These are phyloP conservation scores for Ustilago xerochloae DNA, from an alignment of 1,284 basidiomycete genomes.

Conservation along the genomic window DNA sequence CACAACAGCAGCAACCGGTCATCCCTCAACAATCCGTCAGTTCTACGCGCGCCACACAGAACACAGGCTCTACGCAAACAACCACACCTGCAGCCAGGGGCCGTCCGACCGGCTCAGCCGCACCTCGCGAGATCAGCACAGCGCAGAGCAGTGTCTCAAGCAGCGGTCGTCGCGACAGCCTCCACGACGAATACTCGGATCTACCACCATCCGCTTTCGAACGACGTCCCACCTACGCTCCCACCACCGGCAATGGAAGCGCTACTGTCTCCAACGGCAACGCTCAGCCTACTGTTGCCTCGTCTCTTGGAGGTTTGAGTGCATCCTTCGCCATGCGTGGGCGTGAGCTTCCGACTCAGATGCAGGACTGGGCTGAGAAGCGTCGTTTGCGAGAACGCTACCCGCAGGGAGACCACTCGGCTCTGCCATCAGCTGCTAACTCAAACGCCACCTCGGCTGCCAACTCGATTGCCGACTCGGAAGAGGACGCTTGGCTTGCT, in stretches of 20 bases:
- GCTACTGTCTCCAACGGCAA: constrained; percentile 9
- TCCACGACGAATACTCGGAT: constrained; percentile 37
- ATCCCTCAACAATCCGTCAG: constrained; percentile 5
- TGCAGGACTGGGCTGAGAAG: constrained; percentile 62
- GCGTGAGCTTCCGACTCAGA: constrained; percentile 47
- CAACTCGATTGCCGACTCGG: constrained; percentile 42
- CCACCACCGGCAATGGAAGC: constrained; percentile 1
- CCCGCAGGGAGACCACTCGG: constrained; percentile 60
- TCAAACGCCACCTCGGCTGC: constrained; percentile 45
- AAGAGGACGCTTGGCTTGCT: constrained; percentile 26
- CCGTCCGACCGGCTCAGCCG: background rate
- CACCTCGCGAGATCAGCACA: constrained; percentile 4
- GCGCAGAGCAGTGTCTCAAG: constrained; percentile 4
- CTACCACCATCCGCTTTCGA: constrained; percentile 51
- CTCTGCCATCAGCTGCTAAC: constrained; percentile 53
- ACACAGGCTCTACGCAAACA: background rate
- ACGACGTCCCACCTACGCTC: constrained; percentile 33
- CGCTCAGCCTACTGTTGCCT: constrained; percentile 17
- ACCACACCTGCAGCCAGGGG: background rate
- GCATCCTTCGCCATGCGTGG: constrained; percentile 63
- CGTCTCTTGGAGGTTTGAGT: constrained; percentile 49
- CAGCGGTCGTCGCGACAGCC: constrained; percentile 25
- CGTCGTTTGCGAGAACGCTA: constrained; percentile 58
- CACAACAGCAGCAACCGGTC: constrained; percentile 8
- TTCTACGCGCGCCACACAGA: background rate